A percentile compares a stretch with the other conserved stretches of the same genome.
Conservation (phyloP, 176 grass and related monocot genomes). For the Musa acuminata region DNA sequence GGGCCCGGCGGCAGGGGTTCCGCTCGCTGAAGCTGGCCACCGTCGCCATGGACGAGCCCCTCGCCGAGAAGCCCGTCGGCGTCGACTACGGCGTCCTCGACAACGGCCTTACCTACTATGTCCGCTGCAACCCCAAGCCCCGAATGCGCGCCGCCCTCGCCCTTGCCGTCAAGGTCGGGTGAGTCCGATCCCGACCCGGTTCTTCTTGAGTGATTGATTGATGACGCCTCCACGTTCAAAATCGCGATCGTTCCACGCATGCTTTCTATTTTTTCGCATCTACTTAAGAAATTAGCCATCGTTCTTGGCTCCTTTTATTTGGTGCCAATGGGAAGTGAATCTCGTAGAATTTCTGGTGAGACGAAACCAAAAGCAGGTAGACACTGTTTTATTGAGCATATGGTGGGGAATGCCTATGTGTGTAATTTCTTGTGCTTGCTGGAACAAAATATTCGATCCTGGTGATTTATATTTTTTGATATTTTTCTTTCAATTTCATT, state of each 20-base stretch:
- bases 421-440: neutral
- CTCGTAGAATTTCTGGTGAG: neutral
- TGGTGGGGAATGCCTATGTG: too few relatives aligned
- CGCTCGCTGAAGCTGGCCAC: conserved; percentile 77
- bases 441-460: neutral
- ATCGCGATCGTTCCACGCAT: neutral
- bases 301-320: neutral
- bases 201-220: neutral
- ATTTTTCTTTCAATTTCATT: neutral
- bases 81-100: conserved; percentile 65
- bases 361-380: neutral
- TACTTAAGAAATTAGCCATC: neutral
- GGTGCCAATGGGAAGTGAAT: neutral
- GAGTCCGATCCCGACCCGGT: conserved; percentile 20
- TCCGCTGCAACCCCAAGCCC: conserved; percentile 77
- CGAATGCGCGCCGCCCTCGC: conserved; percentile 93
- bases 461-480: neutral
- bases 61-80: conserved; percentile 61
- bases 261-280: neutral
- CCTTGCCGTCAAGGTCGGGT: conserved; percentile 99
- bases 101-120: conserved; percentile 94
- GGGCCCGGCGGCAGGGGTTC: conserved; percentile 61
- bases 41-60: conserved; percentile 65
- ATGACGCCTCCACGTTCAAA: neutral
- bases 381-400: neutral